Evolutionary conservation across 2,329 filamentous ascomycete genomes (phyloP).

Genomic region (Apiospora aurea): DNA sequence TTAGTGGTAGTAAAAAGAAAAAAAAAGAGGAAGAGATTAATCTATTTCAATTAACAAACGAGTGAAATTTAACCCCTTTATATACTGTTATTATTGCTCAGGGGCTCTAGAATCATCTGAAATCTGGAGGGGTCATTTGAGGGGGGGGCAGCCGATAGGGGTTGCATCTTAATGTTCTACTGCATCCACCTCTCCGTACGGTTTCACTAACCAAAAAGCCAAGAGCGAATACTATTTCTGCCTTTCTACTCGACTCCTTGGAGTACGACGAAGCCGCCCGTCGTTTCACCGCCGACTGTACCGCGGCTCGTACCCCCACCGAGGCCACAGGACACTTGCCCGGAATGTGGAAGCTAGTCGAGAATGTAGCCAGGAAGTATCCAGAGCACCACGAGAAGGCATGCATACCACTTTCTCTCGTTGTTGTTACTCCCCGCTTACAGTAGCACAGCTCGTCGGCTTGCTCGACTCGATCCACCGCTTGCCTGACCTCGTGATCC

Average conservation of each 20-base stretch:
- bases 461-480: conserved; percentile 26
- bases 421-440: conserved; percentile 8
- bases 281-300: conserved; percentile 25
- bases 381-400: conserved; percentile 29
- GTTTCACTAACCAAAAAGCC: background rate
- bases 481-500: conserved; percentile 26
- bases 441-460: conserved; percentile 25
- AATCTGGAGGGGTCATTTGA: too few relatives aligned
- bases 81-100: too few relatives aligned
- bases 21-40: too few relatives aligned
- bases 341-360: conserved; percentile 26
- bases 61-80: too few relatives aligned
- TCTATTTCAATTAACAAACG: too few relatives aligned
- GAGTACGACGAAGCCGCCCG: conserved; percentile 26
- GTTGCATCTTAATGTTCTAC: too few relatives aligned
- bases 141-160: too few relatives aligned
- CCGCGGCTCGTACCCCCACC: conserved; percentile 20
- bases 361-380: conserved; percentile 28
- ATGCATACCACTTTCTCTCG: background rate
- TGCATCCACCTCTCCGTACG: too few relatives aligned
- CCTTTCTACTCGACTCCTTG: conserved; percentile 25
- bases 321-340: conserved; percentile 17
- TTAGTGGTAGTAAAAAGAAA: too few relatives aligned
- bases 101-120: too few relatives aligned
- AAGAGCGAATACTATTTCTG: conserved; percentile 27